Base-by-base conservation (phyloP, 2,329 filamentous ascomycete genomes). In the Cadophora sp. region DNA sequence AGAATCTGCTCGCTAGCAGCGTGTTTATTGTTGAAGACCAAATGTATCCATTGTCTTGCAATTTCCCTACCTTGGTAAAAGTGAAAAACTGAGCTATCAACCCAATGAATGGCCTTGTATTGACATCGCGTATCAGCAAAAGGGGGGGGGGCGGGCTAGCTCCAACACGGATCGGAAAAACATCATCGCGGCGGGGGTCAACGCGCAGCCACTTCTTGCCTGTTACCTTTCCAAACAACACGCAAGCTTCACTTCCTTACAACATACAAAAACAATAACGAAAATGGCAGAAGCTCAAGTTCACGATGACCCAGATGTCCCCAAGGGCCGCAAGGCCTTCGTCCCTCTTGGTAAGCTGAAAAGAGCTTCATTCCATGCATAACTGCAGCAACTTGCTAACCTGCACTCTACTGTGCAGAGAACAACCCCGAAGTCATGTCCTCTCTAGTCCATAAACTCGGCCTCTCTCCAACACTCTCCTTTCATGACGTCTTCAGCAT, bases 401-500 rank as follows among this genome's bases (percentile, higher is more conserved):
- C 14, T 36, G 16, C 1, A 8, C 20, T 16, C 30, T 24, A 84
- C 20, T 16, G 22, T 24, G 84, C 87, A 77, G 88, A 90, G 76
- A 88, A 87, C 73, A 97, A 97, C 82, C 95, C 96, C 0, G 89
- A 94, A 80, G 89, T 97, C 33, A 96, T 98, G 90, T 94, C 90
- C 62, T 82, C 84, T 50, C 89, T 98, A 48, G 87, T 96, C 64
- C 93, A 92, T 81, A 89, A 89, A 73, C 91, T 98, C 22, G 95
- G 95, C 70, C 87, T 98, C 63, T 91, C 91, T 13, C 76, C 81
- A n/a, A 83, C 86, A 27, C 86, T 98, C 53, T 85, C 88, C 73
- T 90, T 97, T 81, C 91, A 97, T 83, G 96, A 98, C 80, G 93
- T 99, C 78, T 97, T 91, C 85, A 94, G 91, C 73, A 91, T 99